Percentiles rank a stretch among this genome's conserved stretches.
These are phyloP conservation scores for Chaetoceros muelleri DNA, from an alignment of 108 stramenopile species.

Conservation along the genomic window DNA sequence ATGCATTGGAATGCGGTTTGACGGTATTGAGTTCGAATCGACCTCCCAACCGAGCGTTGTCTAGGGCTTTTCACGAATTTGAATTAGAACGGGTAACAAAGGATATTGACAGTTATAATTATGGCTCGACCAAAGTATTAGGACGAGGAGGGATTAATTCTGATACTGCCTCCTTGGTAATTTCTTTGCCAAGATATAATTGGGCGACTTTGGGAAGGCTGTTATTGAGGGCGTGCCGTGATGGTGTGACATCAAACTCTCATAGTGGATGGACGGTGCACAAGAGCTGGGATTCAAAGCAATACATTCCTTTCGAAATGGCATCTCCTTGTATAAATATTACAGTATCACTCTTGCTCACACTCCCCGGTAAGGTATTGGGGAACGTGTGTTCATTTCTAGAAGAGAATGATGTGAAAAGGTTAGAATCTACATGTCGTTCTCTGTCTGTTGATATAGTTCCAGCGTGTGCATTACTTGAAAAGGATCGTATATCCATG, in stretches of 20 bases:
- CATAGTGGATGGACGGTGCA: slow-evolving; percentile 6
- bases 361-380: slow-evolving; percentile 16
- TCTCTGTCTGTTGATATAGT: slow-evolving; percentile 12
- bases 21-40: slow-evolving; percentile 32
- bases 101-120: not conserved
- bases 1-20: slow-evolving; percentile 57
- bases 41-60: slow-evolving; percentile 58
- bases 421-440: slow-evolving; percentile 13
- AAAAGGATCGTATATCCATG: not conserved
- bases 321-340: slow-evolving; percentile 54
- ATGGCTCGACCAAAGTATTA: slow-evolving; percentile 5
- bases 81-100: slow-evolving; percentile 2
- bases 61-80: slow-evolving; percentile 37
- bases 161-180: slow-evolving; percentile 12
- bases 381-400: not conserved
- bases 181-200: slow-evolving; percentile 67
- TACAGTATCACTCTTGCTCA: slow-evolving; percentile 46
- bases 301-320: slow-evolving; percentile 13
- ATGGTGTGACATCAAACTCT: slow-evolving; percentile 25
- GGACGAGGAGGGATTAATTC: slow-evolving; percentile 1
- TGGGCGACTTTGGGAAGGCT: slow-evolving; percentile 67
- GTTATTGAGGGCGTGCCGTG: slow-evolving; percentile 47
- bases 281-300: not conserved
- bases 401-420: slow-evolving; percentile 5
- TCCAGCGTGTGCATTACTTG: not conserved